These are phyloP conservation scores for Trichoderma sp. DNA, from an alignment of 2,329 filamentous ascomycete genomes.

Conservation along the genomic window DNA sequence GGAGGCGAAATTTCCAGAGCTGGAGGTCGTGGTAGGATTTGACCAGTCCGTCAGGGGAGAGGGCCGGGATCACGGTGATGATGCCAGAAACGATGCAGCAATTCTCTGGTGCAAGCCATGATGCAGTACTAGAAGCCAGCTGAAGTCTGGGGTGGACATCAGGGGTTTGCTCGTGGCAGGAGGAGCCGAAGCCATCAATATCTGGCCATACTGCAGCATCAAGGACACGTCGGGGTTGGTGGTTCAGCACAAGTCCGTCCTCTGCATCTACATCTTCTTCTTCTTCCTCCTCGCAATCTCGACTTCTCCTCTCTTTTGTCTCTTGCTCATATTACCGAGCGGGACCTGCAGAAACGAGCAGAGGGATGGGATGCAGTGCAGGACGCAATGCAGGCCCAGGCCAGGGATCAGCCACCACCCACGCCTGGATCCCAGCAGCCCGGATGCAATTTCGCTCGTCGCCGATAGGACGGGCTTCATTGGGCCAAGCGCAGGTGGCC, in stretches of 20 bases:
- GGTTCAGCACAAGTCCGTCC: not conserved
- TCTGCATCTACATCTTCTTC: not conserved
- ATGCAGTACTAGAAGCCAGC: not conserved
- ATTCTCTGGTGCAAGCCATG: not conserved
- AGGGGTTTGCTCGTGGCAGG: not conserved
- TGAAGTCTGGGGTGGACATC: not conserved
- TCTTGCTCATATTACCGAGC: not conserved
- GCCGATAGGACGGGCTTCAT: conserved; percentile 16
- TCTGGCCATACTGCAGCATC: not conserved
- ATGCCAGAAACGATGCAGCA: not conserved
- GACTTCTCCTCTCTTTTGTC: not conserved
- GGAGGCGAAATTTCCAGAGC: conserved; percentile 20
- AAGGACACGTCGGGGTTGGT: not conserved
- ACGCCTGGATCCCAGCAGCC: not conserved
- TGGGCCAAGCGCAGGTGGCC: not conserved
- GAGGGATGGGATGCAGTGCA: not conserved
- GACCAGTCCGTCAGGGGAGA: not conserved
- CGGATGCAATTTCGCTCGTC: conserved; percentile 18
- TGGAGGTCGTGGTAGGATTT: conserved; percentile 10
- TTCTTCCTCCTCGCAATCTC: not conserved
- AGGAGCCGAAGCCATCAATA: not conserved
- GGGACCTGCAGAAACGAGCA: not conserved
- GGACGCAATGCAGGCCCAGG: not conserved
- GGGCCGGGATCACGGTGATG: conserved; percentile 8
- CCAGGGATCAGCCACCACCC: not conserved